Evolutionary conservation across 2,329 filamentous ascomycete genomes (phyloP), one percentile per base, ranked within the genome.

Genomic region (Cylindrodendrum hubeiense): DNA sequence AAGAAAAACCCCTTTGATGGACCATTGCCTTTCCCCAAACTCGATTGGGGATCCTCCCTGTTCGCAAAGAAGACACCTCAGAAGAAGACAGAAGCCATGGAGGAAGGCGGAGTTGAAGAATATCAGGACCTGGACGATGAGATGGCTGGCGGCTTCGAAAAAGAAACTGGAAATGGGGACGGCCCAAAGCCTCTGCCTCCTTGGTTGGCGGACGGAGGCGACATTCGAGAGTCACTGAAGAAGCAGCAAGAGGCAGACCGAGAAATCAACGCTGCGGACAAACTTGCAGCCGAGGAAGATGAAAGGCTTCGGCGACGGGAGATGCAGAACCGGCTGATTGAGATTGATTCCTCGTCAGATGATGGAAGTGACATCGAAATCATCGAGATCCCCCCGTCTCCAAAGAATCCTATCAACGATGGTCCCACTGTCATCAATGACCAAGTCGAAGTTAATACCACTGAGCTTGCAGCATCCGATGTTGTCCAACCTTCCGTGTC

Each of bases 11-110:
- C 88, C 0, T 89, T 97, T 74, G 88, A 89, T 69, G 95, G 95
- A 0, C 94, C 95, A 0, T 79, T 99, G 5, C 96, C 96, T 0
- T 99, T 99, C 74, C 94, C 97, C 71, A 95, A 94, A 75, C 85
- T 97, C 2, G 89, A 92, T 47, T 90, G 87, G 84, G 90, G 88
- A 55, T 90, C 88, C 3, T 86, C 85, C 1, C 82, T 90, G 2
- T 90, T 89, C 65, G 79, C 79, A 5, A 84, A 83, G 67, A 84
- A 82, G 60, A 65, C 70, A 7, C 58, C 63, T 1, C 69, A 76
- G 10, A 73, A 73, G 47, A 65, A 71, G 7, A 67, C 71, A 5
- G 66, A 75, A 24, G 37, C 55, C 13, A 46, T 68, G 8, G 65
- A 72, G 5, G 75, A 77, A n/a, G 50, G 66, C 10, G 43, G 46